Evolutionary conservation across 306 rosid species (phyloP).

Genomic region (Cicer arietinum): DNA sequence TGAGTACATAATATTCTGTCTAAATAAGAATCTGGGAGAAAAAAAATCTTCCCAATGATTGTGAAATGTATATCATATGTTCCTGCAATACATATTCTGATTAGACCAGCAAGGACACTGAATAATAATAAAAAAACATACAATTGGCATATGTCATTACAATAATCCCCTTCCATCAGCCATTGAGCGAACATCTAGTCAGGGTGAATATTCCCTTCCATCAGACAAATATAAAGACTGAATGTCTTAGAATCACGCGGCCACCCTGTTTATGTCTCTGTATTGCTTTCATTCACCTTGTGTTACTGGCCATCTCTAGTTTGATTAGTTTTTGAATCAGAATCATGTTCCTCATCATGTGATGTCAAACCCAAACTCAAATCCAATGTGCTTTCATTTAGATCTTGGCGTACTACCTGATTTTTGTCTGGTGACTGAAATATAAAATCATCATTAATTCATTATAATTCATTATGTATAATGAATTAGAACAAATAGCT

Average conservation of each 20-base stretch:
- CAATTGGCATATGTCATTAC: constrained; percentile 46
- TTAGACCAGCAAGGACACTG: constrained; percentile 50
- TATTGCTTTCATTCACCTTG: constrained; percentile 25
- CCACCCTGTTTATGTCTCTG: constrained; percentile 32
- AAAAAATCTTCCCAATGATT: constrained; percentile 42
- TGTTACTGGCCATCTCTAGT: constrained; percentile 59
- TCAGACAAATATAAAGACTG: constrained; percentile 38
- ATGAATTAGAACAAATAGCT: constrained; percentile 25
- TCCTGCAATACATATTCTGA: constrained; percentile 42
- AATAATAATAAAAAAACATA: constrained; percentile 45
- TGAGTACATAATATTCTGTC: constrained; percentile 42
- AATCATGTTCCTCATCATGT: constrained; percentile 61
- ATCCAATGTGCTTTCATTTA: constrained; percentile 91
- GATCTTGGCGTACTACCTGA: constrained; percentile 84
- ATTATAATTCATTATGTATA: background rate
- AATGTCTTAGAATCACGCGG: constrained; percentile 41
- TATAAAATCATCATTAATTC: constrained; percentile 35
- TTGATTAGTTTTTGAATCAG: constrained; percentile 61
- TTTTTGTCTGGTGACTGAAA: constrained; percentile 63
- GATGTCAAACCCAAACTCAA: constrained; percentile 87
- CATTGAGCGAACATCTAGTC: constrained; percentile 42
- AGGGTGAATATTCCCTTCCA: constrained; percentile 40
- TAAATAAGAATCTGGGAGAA: constrained; percentile 41
- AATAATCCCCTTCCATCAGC: constrained; percentile 43
- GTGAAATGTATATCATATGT: constrained; percentile 41